phyloP scores from a whole-genome alignment of 2,329 filamentous ascomycete genomes.

The Microcyclospora tardicrescens region DNA sequence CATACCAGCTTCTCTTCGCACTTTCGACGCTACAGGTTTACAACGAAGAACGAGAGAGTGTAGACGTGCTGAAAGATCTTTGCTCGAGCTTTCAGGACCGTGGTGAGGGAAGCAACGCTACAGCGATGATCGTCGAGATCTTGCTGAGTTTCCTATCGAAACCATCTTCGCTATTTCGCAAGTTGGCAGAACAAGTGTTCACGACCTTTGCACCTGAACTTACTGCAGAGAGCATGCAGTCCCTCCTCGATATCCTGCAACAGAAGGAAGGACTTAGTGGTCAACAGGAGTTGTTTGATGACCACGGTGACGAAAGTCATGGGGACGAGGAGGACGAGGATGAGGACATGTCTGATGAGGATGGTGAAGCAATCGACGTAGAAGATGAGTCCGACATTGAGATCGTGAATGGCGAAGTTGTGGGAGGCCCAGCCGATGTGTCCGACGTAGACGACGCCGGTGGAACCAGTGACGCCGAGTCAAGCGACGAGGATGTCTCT shows the following conservation, averaged over 20 bases:
- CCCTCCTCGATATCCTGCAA: slow-evolving; percentile 54
- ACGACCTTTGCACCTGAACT: slow-evolving; percentile 65
- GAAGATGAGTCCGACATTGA: slow-evolving; percentile 25
- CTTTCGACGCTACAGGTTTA: slow-evolving; percentile 80
- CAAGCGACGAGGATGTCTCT: slow-evolving; percentile 24
- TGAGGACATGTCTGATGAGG: slow-evolving; percentile 10
- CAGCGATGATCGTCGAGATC: slow-evolving; percentile 72
- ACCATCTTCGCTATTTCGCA: slow-evolving; percentile 70
- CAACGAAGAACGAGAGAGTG: slow-evolving; percentile 74
- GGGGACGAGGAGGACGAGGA: slow-evolving; percentile 13
- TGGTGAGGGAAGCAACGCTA: slow-evolving; percentile 32
- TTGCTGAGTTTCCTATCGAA: slow-evolving; percentile 81
- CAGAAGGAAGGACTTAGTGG: slow-evolving; percentile 72
- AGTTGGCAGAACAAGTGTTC: slow-evolving; percentile 81
- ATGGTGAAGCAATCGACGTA: slow-evolving; percentile 19
- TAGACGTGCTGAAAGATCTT: slow-evolving; percentile 72
- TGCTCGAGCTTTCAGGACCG: slow-evolving; percentile 56
- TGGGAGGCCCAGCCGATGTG: slow-evolving; percentile 12
- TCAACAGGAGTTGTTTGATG: slow-evolving; percentile 74
- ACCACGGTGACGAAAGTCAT: slow-evolving; percentile 24
- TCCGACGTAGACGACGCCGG: slow-evolving; percentile 19
- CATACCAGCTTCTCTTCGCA: slow-evolving; percentile 68
- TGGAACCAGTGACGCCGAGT: slow-evolving; percentile 12
- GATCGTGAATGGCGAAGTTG: slow-evolving; percentile 19
- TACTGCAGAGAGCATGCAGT: slow-evolving; percentile 57